Evolutionary conservation across 2,329 filamentous ascomycete species (phyloP), one percentile per base, ranked within the genome.

Genomic region (Sclerotinia sclerotiorum): DNA sequence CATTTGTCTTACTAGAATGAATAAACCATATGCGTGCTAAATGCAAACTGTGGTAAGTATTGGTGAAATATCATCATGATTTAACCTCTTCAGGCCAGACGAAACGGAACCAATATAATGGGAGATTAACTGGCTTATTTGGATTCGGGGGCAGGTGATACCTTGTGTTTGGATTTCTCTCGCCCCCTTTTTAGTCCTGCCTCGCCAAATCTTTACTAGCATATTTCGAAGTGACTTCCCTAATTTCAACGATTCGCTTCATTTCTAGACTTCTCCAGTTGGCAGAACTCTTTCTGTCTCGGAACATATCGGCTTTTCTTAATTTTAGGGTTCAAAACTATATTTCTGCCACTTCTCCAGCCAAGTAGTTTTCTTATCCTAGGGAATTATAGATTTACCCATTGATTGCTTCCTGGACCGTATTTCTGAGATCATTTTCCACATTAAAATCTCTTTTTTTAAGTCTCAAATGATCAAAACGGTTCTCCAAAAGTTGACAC

Each of bases 361-460:
- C 19, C 19, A 48, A 21, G 6, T 48, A 10, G 3, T 42, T 42
- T 42, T 15, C 3, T 42, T 42, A 17, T 42, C 39, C 15, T 1
- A 17, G 15, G 1, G 15, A 3, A 42, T 5, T 42, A 5, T 42
- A 42, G 39, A 13, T 15, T 6, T 42, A 42, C 4, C 4, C 39
- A 42, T 17, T 5, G 3, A 6, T 42, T 17, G 39, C 39, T 42
- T 42, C 13, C 13, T 13, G 4, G 5, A 42, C 15, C 4, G 17
- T 4, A 42, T 42, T 42, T 4, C 1, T 4, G 0, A 4, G 0
- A 8, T 1, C 0, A 7, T 24, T 24, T 17, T 0, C 2, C 4
- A 6, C 19, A 21, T 39, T 1, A 17, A 13, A 5, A n/a, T 11
- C 15, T 2, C 8, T n/a, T 1, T 57, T n/a, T 4, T 39, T 5